Conservation (phyloP, 441 rosid species). For the Euphorbia celastroides region DNA sequence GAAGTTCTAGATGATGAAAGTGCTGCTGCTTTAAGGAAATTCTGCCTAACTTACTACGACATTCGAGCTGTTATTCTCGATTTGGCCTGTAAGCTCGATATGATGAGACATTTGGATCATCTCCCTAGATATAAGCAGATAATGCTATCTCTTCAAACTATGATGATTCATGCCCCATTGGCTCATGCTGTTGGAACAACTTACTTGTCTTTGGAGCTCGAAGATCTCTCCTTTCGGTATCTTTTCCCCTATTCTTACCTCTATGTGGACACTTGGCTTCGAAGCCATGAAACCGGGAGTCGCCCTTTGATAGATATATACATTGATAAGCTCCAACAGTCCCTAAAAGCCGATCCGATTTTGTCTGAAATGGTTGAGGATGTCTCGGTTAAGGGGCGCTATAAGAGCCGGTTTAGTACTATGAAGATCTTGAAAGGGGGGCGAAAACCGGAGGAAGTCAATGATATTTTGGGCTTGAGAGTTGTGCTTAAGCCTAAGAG, state of each 20-base stretch:
- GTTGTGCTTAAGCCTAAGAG: conserved; percentile 58
- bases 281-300: conserved; percentile 57
- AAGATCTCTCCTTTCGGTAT: conserved; percentile 77
- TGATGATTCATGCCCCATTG: conserved; percentile 82
- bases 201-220: conserved; percentile 71
- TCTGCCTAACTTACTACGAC: conserved; percentile 86
- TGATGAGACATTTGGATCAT: conserved; percentile 83
- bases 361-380: conserved; percentile 56
- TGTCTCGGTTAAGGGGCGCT: conserved; percentile 66
- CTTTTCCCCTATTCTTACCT: conserved; percentile 85
- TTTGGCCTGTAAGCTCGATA: conserved; percentile 74
- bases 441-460: conserved; percentile 79
- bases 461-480: conserved; percentile 81
- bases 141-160: conserved; percentile 60
- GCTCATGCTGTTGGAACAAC: conserved; percentile 82
- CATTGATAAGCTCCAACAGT: conserved; percentile 54
- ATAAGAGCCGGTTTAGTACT: conserved; percentile 84
- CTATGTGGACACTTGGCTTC: conserved; percentile 77
- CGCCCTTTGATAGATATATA: conserved; percentile 58
- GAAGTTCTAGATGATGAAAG: conserved; percentile 71
- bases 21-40: conserved; percentile 75
- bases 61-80: conserved; percentile 79
- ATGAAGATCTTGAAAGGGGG: conserved; percentile 89
- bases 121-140: conserved; percentile 77
- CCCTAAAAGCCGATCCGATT: conserved; percentile 49